phyloP scores from a whole-genome alignment of 495 filamentous ascomycete genomes.

The Tuber umbilicatum region DNA sequence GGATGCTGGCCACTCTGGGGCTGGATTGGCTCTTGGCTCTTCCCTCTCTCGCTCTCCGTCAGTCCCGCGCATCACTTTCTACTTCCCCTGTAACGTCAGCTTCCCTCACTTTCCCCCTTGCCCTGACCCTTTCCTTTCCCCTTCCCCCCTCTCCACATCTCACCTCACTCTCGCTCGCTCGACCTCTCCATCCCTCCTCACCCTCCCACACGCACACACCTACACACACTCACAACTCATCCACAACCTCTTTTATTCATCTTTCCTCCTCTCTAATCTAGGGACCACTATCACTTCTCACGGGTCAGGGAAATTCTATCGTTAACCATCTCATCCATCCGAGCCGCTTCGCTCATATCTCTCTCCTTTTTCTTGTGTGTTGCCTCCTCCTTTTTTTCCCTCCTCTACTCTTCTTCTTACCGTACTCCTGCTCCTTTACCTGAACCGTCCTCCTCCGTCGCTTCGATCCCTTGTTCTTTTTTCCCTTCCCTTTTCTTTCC shows the following conservation, averaged over 20 bases:
- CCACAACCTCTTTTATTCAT: constrained; percentile 40
- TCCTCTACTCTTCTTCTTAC: constrained; percentile 35
- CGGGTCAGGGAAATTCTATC: constrained; percentile 27
- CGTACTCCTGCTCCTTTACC: constrained; percentile 32
- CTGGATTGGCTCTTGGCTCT: neutral
- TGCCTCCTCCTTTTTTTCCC: constrained; percentile 46
- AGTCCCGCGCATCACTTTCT: neutral
- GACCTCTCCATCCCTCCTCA: constrained; percentile 11
- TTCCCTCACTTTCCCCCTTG: constrained; percentile 19
- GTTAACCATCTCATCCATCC: constrained; percentile 37
- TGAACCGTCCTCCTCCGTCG: constrained; percentile 35
- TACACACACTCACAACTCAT: constrained; percentile 24
- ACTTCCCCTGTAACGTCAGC: constrained; percentile 5
- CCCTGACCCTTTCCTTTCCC: constrained; percentile 11
- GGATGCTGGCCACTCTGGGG: neutral
- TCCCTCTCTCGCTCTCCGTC: neutral
- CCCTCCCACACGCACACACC: constrained; percentile 33
- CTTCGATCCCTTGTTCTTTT: constrained; percentile 42
- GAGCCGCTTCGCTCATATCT: constrained; percentile 40
- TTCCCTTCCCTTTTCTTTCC: constrained; percentile 30
- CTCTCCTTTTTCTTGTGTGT: constrained; percentile 41
- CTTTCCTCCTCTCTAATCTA: constrained; percentile 9
- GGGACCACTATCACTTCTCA: constrained; percentile 4
- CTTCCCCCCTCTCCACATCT: constrained; percentile 9
- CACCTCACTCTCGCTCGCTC: constrained; percentile 1